A percentile compares a stretch with the other conserved stretches of the same genome.
Evolutionary conservation across 768 basidiomycete genomes (phyloP).

Genomic region (Auricularia auricula-judae): DNA sequence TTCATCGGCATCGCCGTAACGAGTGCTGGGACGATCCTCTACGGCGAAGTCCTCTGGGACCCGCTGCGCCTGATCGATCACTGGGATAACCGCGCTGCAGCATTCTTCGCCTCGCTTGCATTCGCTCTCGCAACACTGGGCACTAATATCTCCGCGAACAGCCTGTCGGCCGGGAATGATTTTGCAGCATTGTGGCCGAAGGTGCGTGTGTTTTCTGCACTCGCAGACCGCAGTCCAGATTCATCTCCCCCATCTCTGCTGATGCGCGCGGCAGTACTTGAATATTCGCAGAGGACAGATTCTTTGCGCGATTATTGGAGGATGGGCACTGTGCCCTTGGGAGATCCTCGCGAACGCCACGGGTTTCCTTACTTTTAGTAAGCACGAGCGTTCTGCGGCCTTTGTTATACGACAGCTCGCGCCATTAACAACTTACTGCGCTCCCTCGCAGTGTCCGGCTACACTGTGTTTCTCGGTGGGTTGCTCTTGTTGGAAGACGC

Average conservation of each 20-base stretch:
- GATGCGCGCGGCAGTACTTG: slow-evolving; percentile 32
- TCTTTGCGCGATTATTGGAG: slow-evolving; percentile 70
- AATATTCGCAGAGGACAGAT: slow-evolving; percentile 74
- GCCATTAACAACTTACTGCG: no score
- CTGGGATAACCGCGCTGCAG: slow-evolving; percentile 79
- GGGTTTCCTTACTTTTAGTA: slow-evolving; percentile 56
- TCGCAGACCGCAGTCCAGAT: background rate
- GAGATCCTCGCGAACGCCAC: slow-evolving; percentile 61
- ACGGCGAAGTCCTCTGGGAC: slow-evolving; percentile 53
- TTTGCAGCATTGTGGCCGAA: slow-evolving; percentile 67
- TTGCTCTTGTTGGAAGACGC: background rate
- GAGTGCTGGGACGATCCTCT: slow-evolving; percentile 46
- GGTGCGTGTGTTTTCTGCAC: background rate
- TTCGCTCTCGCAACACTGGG: slow-evolving; percentile 66
- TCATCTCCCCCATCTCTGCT: background rate
- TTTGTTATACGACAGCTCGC: background rate
- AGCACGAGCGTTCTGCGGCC: background rate
- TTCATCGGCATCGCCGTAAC: slow-evolving; percentile 79
- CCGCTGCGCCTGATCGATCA: slow-evolving; percentile 62
- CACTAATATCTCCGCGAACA: slow-evolving; percentile 66
- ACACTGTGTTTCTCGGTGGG: slow-evolving; percentile 63
- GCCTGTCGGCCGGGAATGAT: slow-evolving; percentile 69
- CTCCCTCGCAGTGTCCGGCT: slow-evolving; percentile 42
- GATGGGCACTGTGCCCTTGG: slow-evolving; percentile 81
- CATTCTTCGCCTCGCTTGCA: slow-evolving; percentile 72